Evolutionary conservation across 2,329 filamentous ascomycete species (phyloP), one percentile per base, ranked within the genome.

Genomic region (Colletotrichum sp.): DNA sequence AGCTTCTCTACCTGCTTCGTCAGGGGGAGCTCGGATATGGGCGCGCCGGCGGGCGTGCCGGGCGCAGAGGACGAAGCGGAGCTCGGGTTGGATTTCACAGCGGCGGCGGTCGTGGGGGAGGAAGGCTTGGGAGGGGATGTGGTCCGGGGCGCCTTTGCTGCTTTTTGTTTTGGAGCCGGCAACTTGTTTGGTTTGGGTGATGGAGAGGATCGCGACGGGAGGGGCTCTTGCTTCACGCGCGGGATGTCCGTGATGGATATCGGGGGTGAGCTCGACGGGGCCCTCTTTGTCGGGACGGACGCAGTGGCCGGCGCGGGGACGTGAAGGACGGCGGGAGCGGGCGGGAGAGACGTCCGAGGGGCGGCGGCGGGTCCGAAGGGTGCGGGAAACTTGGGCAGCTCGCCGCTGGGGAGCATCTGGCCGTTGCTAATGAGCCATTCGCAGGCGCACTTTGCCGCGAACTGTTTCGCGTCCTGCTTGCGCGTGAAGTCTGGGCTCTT

Each of bases 361-460:
- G 8, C 21, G 36, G 44, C 44, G n/a, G n/a, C n/a, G 5, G 44
- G 52, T 13, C 63, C 60, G 7, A 74, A 78, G 6, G 59, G 3
- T 75, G 78, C 79, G 9, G 73, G 67, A 34, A 80, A 79, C 34
- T 69, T 72, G 16, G 80, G 76, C 26, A 75, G 77, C 10, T 66
- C 34, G 34, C 80, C 79, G 62, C 81, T 76, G 2, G 74, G 32
- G 3, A 79, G 79, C 81, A 86, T 84, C 36, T 78, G 76, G 10
- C 79, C 79, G 28, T 81, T 76, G 4, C 52, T 70, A 24, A 81
- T 79, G 18, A 90, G 82, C 83, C 85, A 89, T 9, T 85, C 81
- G 26, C 88, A 78, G 28, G 89, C 89, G 15, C 84, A 85, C 78
- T 86, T 87, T 26, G 90, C 89, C 1, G 90, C 90, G 77, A 88